Evolutionary conservation across 768 basidiomycete species (phyloP).

Genomic region (Fibroporia radiculosa): DNA sequence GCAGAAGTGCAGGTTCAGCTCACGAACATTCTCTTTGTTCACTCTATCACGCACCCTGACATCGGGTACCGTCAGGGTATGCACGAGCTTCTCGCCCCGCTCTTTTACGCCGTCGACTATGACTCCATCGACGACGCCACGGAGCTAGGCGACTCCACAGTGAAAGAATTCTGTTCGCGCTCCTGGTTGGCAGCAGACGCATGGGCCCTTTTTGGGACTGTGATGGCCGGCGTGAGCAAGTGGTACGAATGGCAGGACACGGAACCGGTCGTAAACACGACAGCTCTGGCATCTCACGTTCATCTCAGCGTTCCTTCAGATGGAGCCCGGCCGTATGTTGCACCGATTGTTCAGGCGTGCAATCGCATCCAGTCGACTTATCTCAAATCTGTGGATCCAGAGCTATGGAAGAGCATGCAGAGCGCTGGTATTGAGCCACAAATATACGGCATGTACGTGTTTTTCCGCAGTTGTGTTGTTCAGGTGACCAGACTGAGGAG

Average conservation of each 20-base stretch:
- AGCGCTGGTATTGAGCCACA: conserved; percentile 87
- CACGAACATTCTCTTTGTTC: conserved; percentile 83
- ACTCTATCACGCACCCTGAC: conserved; percentile 67
- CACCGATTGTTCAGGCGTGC: conserved; percentile 83
- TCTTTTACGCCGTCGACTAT: conserved; percentile 76
- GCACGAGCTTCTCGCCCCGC: conserved; percentile 91
- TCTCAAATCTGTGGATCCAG: conserved; percentile 72
- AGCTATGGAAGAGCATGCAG: conserved; percentile 69
- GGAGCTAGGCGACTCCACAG: conserved; percentile 25
- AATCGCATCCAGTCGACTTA: conserved; percentile 69
- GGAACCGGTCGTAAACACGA: conserved; percentile 13
- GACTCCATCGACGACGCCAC: conserved; percentile 55
- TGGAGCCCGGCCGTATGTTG: conserved; percentile 56
- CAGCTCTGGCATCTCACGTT: conserved; percentile 38
- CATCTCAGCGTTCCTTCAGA: conserved; percentile 38
- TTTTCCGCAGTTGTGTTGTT: neutral
- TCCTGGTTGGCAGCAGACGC: conserved; percentile 80
- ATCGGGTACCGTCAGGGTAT: conserved; percentile 97
- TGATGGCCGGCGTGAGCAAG: conserved; percentile 73
- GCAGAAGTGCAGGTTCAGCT: conserved; percentile 68
- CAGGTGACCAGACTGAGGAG: conserved; percentile 7
- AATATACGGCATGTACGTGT: conserved; percentile 86
- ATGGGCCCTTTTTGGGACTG: conserved; percentile 68
- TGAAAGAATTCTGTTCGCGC: conserved; percentile 57
- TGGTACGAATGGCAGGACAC: conserved; percentile 56